A percentile compares a stretch with the other conserved stretches of the same genome.
phyloP scores from a whole-genome alignment of 164 flowering plant species.

The Liriodendron chinense region DNA sequence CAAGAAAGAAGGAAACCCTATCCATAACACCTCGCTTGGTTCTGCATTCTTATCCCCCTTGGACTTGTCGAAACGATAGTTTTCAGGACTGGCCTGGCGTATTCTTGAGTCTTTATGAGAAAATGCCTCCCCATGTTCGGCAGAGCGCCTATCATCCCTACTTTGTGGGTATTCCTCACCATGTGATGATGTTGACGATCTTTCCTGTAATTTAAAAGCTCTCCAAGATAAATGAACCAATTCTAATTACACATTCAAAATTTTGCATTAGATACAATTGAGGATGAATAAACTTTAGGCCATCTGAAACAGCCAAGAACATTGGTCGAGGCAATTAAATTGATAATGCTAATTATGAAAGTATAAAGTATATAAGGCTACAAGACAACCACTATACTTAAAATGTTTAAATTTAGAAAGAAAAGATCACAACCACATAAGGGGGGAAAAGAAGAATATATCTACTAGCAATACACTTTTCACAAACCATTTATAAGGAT shows the following conservation, averaged over 20 bases:
- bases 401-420: background rate
- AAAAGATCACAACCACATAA: background rate
- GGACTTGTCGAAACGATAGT: constrained; percentile 40
- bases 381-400: background rate
- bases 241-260: background rate
- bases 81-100: constrained; percentile 49
- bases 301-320: constrained; percentile 1
- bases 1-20: constrained; percentile 79
- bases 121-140: constrained; percentile 38
- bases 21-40: constrained; percentile 90
- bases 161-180: constrained; percentile 45
- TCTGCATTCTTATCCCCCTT: constrained; percentile 62
- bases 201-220: constrained; percentile 64
- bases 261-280: background rate
- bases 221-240: constrained; percentile 18
- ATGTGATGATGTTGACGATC: constrained; percentile 43
- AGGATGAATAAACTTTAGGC: background rate
- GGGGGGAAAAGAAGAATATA: background rate
- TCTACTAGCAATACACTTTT: background rate
- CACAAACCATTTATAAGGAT: background rate
- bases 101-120: constrained; percentile 51
- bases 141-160: constrained; percentile 43
- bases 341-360: background rate
- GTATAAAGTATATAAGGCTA: background rate
- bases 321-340: background rate